Evolutionary conservation across 2,329 filamentous ascomycete genomes (phyloP).

Genomic region (Clarireedia hainanense): DNA sequence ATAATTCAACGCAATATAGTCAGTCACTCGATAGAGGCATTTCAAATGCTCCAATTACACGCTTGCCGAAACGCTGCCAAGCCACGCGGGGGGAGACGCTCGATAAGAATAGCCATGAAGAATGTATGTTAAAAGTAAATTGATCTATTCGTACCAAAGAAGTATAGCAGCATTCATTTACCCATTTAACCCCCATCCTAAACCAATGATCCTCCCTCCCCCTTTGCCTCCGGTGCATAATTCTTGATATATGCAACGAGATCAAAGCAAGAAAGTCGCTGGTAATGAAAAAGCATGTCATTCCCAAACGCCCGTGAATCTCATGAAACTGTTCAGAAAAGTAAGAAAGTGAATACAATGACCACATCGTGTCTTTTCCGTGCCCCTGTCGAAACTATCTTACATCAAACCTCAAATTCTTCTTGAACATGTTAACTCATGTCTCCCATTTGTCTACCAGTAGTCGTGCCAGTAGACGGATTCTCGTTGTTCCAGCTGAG

Average conservation of each 20-base stretch:
- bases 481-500: conserved; percentile 85
- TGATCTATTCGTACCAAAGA: background rate
- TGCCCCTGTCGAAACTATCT: background rate
- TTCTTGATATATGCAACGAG: background rate
- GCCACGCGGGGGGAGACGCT: too few relatives aligned
- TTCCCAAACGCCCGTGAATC: background rate
- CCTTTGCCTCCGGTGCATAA: background rate
- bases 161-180: background rate
- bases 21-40: too few relatives aligned
- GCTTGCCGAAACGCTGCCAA: too few relatives aligned
- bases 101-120: background rate
- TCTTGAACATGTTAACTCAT: background rate
- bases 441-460: conserved; percentile 43
- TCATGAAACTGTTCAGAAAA: background rate
- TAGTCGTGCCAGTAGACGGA: conserved; percentile 44
- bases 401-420: background rate
- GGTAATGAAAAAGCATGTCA: background rate
- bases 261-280: background rate
- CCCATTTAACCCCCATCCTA: background rate
- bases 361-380: background rate
- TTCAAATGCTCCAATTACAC: too few relatives aligned
- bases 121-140: background rate
- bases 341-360: background rate
- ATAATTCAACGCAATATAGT: too few relatives aligned
- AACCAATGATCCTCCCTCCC: background rate